Conservation (phyloP, 106 monocot genomes). For the Allium fistulosum region DNA sequence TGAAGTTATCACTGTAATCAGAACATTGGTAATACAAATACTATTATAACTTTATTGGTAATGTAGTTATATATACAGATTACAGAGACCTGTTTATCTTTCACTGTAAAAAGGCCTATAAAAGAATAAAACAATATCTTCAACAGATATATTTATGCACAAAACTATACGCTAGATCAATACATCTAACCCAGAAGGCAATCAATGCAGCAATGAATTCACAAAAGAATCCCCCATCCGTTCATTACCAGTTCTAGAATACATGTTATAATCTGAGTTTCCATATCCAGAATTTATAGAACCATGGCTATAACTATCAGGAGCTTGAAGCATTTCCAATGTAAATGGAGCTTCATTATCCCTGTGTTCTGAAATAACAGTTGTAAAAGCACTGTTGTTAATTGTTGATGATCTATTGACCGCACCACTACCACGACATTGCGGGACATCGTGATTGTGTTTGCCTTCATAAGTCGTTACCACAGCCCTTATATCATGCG, state of each 20-base stretch:
- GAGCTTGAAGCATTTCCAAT: constrained; percentile 22
- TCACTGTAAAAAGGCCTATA: too few relatives aligned
- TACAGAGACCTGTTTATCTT: too few relatives aligned
- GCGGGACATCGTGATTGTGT: constrained; percentile 12
- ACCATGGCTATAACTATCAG: background rate
- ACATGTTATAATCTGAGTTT: constrained; percentile 1
- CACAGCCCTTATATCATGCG: background rate
- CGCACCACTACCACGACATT: constrained; percentile 21
- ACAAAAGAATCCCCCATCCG: constrained; percentile 19
- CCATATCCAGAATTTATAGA: background rate
- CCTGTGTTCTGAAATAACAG: background rate
- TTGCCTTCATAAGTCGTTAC: constrained; percentile 22
- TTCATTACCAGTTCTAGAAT: constrained; percentile 10
- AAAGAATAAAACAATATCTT: too few relatives aligned
- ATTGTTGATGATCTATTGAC: constrained; percentile 4
- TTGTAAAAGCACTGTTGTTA: background rate
- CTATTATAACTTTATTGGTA: too few relatives aligned
- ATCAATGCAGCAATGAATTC: background rate
- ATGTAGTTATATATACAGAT: too few relatives aligned
- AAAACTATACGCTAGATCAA: too few relatives aligned
- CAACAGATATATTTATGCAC: too few relatives aligned
- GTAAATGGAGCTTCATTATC: constrained; percentile 9
- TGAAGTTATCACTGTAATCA: too few relatives aligned
- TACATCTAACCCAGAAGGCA: too few relatives aligned
- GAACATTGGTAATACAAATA: too few relatives aligned